A percentile compares a stretch with the other conserved stretches of the same genome.
These are phyloP conservation scores for Colletotrichum liriopes DNA, from an alignment of 2,329 filamentous ascomycete genomes.

Conservation along the genomic window DNA sequence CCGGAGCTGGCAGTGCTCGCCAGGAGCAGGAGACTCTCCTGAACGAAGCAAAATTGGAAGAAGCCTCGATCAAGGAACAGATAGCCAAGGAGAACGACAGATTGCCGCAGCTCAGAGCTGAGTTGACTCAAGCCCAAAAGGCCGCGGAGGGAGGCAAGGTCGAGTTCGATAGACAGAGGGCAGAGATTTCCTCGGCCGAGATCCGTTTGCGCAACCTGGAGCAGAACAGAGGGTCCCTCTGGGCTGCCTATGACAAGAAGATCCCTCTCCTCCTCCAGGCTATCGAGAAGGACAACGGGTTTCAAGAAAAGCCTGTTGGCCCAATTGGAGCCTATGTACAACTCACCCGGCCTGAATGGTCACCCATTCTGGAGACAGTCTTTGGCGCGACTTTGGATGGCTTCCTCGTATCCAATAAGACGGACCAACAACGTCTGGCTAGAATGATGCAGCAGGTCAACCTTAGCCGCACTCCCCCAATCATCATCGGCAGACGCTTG, in stretches of 20 bases:
- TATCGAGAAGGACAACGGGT: slow-evolving; percentile 80
- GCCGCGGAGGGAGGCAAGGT: slow-evolving; percentile 10
- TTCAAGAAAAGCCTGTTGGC: slow-evolving; percentile 82
- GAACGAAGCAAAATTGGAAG: slow-evolving; percentile 46
- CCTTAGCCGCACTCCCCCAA: slow-evolving; percentile 62
- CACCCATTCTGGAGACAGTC: slow-evolving; percentile 82
- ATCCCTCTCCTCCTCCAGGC: slow-evolving; percentile 76
- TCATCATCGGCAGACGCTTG: slow-evolving; percentile 75
- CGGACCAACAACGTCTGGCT: slow-evolving; percentile 80
- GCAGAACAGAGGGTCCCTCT: slow-evolving; percentile 63
- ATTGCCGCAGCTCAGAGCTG: slow-evolving; percentile 14
- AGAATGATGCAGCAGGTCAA: slow-evolving; percentile 73
- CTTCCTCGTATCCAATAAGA: slow-evolving; percentile 86
- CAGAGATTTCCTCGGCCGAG: slow-evolving; percentile 44
- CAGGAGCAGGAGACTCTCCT: slow-evolving; percentile 55
- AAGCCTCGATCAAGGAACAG: slow-evolving; percentile 40
- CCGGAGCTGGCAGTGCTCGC: slow-evolving; percentile 80
- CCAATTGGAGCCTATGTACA: slow-evolving; percentile 86
- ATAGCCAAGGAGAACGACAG: slow-evolving; percentile 11
- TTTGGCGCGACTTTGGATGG: slow-evolving; percentile 79
- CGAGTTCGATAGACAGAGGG: slow-evolving; percentile 35
- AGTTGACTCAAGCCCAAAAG: slow-evolving; percentile 16
- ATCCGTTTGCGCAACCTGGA: slow-evolving; percentile 29
- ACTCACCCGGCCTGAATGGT: slow-evolving; percentile 86
- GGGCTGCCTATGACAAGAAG: slow-evolving; percentile 75